Evolutionary conservation across 805 yeast species (phyloP).

Genomic region (Saturnispora saitoi): DNA sequence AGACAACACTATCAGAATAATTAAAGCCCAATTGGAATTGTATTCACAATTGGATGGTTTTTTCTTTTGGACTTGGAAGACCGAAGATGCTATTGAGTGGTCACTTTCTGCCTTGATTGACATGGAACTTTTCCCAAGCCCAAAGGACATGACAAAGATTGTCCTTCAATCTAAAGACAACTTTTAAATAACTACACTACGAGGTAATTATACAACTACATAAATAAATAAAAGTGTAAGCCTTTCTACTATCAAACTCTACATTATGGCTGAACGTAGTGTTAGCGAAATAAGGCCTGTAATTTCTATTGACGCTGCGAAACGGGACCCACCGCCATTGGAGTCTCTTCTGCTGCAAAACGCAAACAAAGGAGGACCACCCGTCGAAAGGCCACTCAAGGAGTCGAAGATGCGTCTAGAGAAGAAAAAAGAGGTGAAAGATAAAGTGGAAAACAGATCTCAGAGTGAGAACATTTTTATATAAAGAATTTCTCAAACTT

Average conservation of each 20-base stretch:
- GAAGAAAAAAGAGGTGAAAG: neutral
- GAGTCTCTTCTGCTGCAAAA: neutral
- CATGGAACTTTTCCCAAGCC: constrained; percentile 51
- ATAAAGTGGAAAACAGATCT: neutral
- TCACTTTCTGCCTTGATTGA: constrained; percentile 45
- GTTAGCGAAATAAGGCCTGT: constrained; percentile 32
- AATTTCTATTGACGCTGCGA: neutral
- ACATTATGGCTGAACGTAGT: constrained; percentile 27
- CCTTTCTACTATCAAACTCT: constrained; percentile 34
- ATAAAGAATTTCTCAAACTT: neutral
- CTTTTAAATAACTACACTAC: neutral
- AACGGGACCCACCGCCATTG: neutral
- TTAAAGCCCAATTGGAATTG: constrained; percentile 54
- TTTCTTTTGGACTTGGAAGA: constrained; percentile 67
- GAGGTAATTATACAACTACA: neutral
- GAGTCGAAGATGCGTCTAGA: neutral
- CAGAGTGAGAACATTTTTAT: neutral
- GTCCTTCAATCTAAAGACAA: neutral
- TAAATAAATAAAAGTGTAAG: constrained; percentile 19
- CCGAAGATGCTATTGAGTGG: constrained; percentile 62
- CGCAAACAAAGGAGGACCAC: neutral
- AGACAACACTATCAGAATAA: constrained; percentile 39
- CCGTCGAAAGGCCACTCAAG: neutral
- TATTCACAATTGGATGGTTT: constrained; percentile 45
- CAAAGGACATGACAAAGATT: constrained; percentile 47